A percentile compares a stretch with the other conserved stretches of the same genome.
These are phyloP conservation scores for Fusarium bulbicola DNA, from an alignment of 2,329 filamentous ascomycete genomes.

Conservation along the genomic window DNA sequence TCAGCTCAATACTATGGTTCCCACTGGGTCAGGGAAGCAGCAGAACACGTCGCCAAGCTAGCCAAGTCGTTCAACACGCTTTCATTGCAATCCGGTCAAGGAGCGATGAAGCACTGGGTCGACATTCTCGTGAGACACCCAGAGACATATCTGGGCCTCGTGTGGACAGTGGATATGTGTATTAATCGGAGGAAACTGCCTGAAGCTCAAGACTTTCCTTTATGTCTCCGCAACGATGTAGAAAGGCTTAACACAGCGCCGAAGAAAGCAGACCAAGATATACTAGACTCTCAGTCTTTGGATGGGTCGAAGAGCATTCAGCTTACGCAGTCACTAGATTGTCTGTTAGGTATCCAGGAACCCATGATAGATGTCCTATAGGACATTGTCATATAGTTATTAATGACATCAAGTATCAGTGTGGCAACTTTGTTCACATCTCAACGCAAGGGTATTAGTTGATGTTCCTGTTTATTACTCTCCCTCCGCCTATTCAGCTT, in stretches of 20 bases:
- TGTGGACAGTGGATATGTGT: not conserved
- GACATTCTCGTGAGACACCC: not conserved
- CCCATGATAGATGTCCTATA: not conserved
- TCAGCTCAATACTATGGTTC: not conserved
- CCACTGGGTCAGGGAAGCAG: not conserved
- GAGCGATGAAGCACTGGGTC: not conserved
- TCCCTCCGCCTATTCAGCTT: not conserved
- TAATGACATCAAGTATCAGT: rapidly evolving
- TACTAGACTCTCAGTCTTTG: not conserved
- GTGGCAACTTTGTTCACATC: rapidly evolving
- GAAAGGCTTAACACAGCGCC: not conserved
- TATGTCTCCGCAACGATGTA: not conserved
- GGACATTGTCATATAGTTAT: rapidly evolving
- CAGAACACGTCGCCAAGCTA: not conserved
- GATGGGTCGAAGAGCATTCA: not conserved
- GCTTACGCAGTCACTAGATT: not conserved
- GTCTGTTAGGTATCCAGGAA: not conserved
- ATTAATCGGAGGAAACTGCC: not conserved
- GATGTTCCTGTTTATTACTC: no score
- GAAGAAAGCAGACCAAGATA: not conserved
- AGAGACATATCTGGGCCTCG: not conserved
- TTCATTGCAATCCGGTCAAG: not conserved
- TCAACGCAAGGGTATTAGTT: rapidly evolving
- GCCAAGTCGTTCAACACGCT: not conserved
- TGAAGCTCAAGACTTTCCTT: not conserved